Evolutionary conservation across 1,284 basidiomycete species (phyloP), one percentile per base, ranked within the genome.

Genomic region (Microbotryomycetes sp.): DNA sequence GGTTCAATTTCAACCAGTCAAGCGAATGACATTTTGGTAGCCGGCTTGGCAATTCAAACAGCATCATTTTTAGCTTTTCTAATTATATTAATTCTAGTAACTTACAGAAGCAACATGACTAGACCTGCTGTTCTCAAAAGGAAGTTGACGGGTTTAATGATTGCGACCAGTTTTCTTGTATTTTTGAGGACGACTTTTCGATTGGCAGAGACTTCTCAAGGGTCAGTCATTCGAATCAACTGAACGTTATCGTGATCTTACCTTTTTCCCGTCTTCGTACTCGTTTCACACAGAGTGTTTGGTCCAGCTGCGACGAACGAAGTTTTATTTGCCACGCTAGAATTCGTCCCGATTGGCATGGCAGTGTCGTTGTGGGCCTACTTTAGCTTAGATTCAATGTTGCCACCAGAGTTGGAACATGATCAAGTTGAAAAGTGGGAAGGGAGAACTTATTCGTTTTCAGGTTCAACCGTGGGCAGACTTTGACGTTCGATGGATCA

Each of bases 181-280:
- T 71, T 76, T 28, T 64, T 77, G 2, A 70, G 77, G 6, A 79
- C 77, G 1, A 63, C 75, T 1, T 79, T 74, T 66, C 72, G 78
- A 51, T 70, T 79, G 22, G 77, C 77, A 15, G 78, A 78, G 63
- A 76, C 77, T 23, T 77, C 74, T 14, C 72, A 77, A 62, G 76
- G 75, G 73, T 57, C 57, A 72, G 69, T 12, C 15, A 29, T 22
- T n/a, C 42, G 25, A 16, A 1, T 12, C 23, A 36, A 3, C 48
- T 30, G 15, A 3, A 47, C 31, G 28, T 26, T 16, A 19, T 5
- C 25, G 26, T 30, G 22, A 22, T 26, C 0, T 14, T 4, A 5
- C 32, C 23, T 30, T 31, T 22, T 12, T 4, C 49, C 28, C 49
- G 4, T 6, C 14, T 28, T 54, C 25, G 4, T 22, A 12, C 16